phyloP scores from a whole-genome alignment of 345 rosid species.

The Microcos paniculata region DNA sequence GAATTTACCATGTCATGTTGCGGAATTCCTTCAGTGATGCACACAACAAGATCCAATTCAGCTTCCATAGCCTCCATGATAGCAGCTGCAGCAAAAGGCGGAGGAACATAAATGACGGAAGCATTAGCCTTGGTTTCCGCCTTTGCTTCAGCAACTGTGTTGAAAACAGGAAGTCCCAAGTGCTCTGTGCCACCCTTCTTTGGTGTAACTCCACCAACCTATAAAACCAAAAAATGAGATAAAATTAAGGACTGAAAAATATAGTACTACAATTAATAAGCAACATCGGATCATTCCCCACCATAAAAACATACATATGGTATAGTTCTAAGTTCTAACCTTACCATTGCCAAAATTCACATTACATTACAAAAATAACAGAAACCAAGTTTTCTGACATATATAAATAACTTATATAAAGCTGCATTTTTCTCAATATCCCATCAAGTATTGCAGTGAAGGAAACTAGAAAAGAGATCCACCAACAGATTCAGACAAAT shows the following conservation, averaged over 20 bases:
- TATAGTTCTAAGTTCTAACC: neutral
- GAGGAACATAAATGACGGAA: conserved; percentile 92
- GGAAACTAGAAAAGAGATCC: neutral
- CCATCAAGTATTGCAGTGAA: neutral
- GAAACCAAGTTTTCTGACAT: neutral
- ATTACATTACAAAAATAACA: neutral
- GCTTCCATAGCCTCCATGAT: conserved; percentile 94
- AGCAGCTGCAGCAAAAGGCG: conserved; percentile 97
- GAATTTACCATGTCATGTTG: conserved; percentile 88
- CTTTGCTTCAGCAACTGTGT: conserved; percentile 92
- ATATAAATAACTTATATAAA: neutral
- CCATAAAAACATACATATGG: neutral
- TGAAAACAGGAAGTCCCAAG: conserved; percentile 91
- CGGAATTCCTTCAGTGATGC: conserved; percentile 96
- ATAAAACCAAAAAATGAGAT: neutral
- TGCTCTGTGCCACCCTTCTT: conserved; percentile 98
- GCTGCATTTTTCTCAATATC: neutral
- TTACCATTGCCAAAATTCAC: neutral
- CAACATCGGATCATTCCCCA: neutral
- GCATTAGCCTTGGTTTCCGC: conserved; percentile 96
- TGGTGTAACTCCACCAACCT: conserved; percentile 99
- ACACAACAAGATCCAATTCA: conserved; percentile 86
- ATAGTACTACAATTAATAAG: neutral
- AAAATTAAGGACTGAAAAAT: neutral
- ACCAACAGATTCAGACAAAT: neutral